Conservation (phyloP, 345 rosid species). For the Moringa oleifera region DNA sequence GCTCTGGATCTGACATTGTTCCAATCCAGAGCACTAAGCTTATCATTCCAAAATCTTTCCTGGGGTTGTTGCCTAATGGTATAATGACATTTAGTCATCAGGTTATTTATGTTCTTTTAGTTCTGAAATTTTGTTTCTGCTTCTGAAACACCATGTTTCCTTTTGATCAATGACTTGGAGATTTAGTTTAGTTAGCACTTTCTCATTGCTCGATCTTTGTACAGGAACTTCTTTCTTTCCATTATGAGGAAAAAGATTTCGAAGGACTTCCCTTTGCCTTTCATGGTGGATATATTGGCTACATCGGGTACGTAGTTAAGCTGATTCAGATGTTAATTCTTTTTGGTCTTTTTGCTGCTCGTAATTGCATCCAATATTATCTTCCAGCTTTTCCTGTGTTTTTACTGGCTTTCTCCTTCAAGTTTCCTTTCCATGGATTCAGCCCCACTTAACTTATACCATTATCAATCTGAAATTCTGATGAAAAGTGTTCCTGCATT, state of each 20-base stretch:
- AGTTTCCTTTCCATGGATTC: background rate
- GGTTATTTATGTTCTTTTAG: too few species aligned
- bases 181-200: slow-evolving; percentile 1
- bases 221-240: slow-evolving; percentile 73
- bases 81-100: too few species aligned
- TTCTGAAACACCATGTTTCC: background rate
- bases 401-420: background rate
- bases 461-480: background rate
- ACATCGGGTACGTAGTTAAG: slow-evolving; percentile 64
- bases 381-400: background rate
- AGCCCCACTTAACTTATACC: background rate
- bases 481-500: background rate
- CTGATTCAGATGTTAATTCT: slow-evolving; percentile 12
- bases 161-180: background rate
- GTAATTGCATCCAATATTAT: background rate
- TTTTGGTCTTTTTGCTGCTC: background rate
- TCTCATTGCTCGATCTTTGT: slow-evolving; percentile 9
- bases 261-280: slow-evolving; percentile 87
- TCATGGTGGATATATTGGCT: slow-evolving; percentile 90
- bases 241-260: slow-evolving; percentile 60
- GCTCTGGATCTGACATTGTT: too few species aligned
- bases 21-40: background rate
- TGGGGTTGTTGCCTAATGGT: background rate
- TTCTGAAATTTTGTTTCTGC: background rate
- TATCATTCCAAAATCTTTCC: too few species aligned